Evolutionary conservation across 345 rosid species (phyloP).

Genomic region (Nephelium lappaceum): DNA sequence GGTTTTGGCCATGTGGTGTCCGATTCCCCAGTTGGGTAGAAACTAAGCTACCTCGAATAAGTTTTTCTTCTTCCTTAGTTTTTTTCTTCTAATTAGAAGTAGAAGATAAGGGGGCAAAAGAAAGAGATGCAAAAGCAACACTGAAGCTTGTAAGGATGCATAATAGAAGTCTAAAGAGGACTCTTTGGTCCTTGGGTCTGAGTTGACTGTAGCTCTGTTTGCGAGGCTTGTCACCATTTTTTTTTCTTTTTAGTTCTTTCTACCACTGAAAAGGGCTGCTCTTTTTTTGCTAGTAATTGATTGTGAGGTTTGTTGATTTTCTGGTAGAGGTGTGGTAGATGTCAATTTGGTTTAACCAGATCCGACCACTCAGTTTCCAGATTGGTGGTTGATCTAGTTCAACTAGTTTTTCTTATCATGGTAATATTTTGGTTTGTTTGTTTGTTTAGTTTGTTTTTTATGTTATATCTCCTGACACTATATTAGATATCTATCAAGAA

Average conservation of each 20-base stretch:
- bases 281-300: no score
- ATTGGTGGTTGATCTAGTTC: no score
- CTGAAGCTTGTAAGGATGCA: constrained; percentile 49
- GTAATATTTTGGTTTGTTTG: no score
- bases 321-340: no score
- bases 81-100: constrained; percentile 43
- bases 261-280: neutral
- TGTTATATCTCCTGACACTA: no score
- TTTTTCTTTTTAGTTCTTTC: neutral
- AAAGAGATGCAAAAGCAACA: constrained; percentile 31
- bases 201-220: constrained; percentile 33
- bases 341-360: no score
- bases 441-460: no score
- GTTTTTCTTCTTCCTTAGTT: constrained; percentile 85
- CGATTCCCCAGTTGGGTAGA: constrained; percentile 91
- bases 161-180: constrained; percentile 44
- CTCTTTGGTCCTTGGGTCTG: constrained; percentile 15
- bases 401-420: no score
- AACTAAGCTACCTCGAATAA: constrained; percentile 93
- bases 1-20: constrained; percentile 89
- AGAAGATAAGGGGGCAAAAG: constrained; percentile 32
- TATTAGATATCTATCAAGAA: no score
- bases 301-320: neutral
- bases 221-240: constrained; percentile 47
- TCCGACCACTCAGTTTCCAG: no score